Base-by-base conservation (phyloP, 352 stramenopile species). In the Saprolegnia parasitica region DNA sequence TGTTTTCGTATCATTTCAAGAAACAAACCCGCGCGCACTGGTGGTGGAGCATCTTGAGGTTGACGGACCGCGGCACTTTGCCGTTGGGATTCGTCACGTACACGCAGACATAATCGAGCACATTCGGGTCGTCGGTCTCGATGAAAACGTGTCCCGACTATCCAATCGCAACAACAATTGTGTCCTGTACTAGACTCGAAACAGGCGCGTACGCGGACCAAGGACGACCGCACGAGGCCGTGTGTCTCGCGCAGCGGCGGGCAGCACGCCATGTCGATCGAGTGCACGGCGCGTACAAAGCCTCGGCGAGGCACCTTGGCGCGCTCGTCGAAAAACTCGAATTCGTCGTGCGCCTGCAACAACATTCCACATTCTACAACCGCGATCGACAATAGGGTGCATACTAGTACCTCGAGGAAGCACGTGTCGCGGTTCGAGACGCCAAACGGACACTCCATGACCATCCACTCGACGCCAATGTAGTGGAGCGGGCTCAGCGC, bases 131-230 rank as follows among this genome's bases (percentile, higher is more conserved):
- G 42, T 65, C 57, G 15, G 57, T 65, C 57, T 65, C 57, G 21
- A 65, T 45, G 21, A 65, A 65, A 49, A 65, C 16, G 42, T 65
- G 32, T 10, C 57, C 57, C 20, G 57, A 65, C 57, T 65, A 35
- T 35, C 29, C 16, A 52, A 65, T 21, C n/a, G n/a, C 47, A 55
- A 35, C 29, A n/a, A n/a, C n/a, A n/a, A n/a, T n/a, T n/a, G n/a
- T 29, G n/a, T 55, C 47, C 90, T 79, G 46, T 92, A 76, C 71
- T 46, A 9, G 63, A 91, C 83, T 26, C 86, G 75, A 65, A 92
- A 90, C 62, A 89, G 81, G 67, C 83, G 88, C 84, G 83, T 6
- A 84, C 91, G 13, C 84, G 86, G 56, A 91, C 90, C 1, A 91
- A 75, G 46, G 77, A 85, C 3, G 75, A 84, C 18, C 86, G 83